Evolutionary conservation across 306 rosid species (phyloP).

Genomic region (Lablab purpureus): DNA sequence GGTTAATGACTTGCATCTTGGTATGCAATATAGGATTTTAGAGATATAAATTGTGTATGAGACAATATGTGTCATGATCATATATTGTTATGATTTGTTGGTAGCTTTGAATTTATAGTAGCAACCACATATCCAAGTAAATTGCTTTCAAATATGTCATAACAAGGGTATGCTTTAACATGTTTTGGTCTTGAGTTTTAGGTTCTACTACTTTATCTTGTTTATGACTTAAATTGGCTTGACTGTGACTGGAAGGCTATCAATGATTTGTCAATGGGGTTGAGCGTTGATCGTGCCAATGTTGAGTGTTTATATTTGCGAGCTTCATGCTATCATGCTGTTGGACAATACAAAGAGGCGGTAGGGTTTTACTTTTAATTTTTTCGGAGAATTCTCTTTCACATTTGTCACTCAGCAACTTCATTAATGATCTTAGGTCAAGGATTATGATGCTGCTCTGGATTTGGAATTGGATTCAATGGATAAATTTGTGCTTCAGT

Average conservation of each 20-base stretch:
- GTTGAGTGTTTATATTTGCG: constrained; percentile 90
- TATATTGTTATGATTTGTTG: constrained; percentile 20
- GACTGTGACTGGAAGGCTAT: constrained; percentile 81
- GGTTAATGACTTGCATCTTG: constrained; percentile 15
- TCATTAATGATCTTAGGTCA: constrained; percentile 65
- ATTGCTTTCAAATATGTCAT: constrained; percentile 25
- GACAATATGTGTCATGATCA: background rate
- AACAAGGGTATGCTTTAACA: background rate
- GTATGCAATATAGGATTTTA: constrained; percentile 8
- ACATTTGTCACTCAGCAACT: constrained; percentile 37
- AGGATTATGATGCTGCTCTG: constrained; percentile 96
- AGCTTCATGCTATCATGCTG: constrained; percentile 94
- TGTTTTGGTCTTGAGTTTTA: constrained; percentile 24
- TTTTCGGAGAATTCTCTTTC: constrained; percentile 36
- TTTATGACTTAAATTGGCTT: constrained; percentile 40
- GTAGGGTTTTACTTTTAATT: constrained; percentile 52
- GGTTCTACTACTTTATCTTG: constrained; percentile 31
- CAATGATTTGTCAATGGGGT: constrained; percentile 75
- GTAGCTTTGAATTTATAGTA: constrained; percentile 21
- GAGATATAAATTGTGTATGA: constrained; percentile 25
- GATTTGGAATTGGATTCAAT: constrained; percentile 92
- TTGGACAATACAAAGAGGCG: constrained; percentile 87
- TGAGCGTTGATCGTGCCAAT: constrained; percentile 76
- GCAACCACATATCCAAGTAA: constrained; percentile 27
- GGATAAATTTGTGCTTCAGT: constrained; percentile 91